phyloP scores from a whole-genome alignment of 2,329 filamentous ascomycete genomes.

The Fusarium musae region DNA sequence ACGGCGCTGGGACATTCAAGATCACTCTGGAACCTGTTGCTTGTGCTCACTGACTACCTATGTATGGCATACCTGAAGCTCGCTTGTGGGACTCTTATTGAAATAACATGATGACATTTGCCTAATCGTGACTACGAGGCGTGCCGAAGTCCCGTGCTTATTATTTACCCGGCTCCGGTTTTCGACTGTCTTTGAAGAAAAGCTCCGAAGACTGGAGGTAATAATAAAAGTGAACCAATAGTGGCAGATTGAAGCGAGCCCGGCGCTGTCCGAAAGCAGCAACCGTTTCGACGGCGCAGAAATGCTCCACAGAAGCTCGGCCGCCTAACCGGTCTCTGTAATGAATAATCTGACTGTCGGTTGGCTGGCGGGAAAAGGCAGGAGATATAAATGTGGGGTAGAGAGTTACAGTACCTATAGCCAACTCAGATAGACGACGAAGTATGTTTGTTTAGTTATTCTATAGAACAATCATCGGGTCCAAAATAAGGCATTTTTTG shows the following conservation, averaged over 20 bases:
- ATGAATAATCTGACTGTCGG: not conserved
- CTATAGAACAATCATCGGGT: not conserved
- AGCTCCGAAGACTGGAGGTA: slow-evolving; percentile 9
- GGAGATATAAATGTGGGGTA: slow-evolving; percentile 18
- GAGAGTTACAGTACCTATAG: not conserved
- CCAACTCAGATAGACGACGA: not conserved
- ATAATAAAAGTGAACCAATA: slow-evolving; percentile 19
- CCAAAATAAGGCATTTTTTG: not conserved
- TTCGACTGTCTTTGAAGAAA: not conserved
- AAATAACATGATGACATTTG: not conserved
- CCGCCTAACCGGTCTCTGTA: not conserved
- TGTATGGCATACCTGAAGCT: not conserved
- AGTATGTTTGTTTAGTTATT: not conserved
- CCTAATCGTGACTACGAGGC: not conserved
- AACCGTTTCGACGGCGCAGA: slow-evolving; percentile 37
- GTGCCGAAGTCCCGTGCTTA: slow-evolving; percentile 32
- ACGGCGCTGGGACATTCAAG: slow-evolving; percentile 11
- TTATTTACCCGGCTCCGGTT: slow-evolving; percentile 10
- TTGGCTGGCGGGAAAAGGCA: slow-evolving; percentile 6
- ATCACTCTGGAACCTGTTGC: not conserved
- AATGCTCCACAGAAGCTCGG: slow-evolving; percentile 20
- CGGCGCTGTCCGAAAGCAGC: slow-evolving; percentile 29
- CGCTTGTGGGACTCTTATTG: not conserved
- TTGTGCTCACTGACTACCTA: not conserved
- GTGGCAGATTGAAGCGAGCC: not conserved